These are phyloP conservation scores for Cryptomeria japonica DNA, from an alignment of 75 land plant species.

Conservation along the genomic window DNA sequence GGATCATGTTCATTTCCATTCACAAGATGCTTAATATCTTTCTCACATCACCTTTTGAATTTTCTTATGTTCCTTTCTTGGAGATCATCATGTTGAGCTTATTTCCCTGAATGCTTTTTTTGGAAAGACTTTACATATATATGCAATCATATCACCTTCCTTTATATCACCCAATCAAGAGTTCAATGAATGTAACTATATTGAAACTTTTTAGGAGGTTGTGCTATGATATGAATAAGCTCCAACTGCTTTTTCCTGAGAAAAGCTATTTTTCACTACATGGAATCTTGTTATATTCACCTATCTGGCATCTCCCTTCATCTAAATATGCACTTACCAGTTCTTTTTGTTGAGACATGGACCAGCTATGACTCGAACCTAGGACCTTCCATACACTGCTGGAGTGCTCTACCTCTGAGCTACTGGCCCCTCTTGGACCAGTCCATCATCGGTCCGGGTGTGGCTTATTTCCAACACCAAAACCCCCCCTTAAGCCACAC, in stretches of 20 bases:
- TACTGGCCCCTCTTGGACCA: no score
- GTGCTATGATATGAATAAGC: not conserved
- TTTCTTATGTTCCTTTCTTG: not conserved
- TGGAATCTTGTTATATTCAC: not conserved
- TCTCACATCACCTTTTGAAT: not conserved
- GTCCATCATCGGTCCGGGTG: no score
- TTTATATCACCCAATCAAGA: not conserved
- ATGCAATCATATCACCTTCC: not conserved
- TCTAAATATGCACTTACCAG: not conserved
- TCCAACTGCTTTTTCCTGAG: not conserved
- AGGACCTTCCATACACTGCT: no score
- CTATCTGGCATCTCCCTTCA: not conserved
- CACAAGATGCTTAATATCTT: not conserved
- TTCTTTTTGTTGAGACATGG: no score
- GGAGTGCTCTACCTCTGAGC: no score
- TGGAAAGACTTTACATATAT: not conserved
- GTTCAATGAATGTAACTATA: not conserved
- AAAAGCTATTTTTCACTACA: not conserved
- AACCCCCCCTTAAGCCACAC: no score
- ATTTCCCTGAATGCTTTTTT: no score
- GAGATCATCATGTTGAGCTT: not conserved
- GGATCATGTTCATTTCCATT: not conserved
- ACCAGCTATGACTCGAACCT: no score
- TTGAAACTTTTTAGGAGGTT: not conserved
- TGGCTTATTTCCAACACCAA: no score